A percentile compares a stretch with the other conserved stretches of the same genome.
phyloP scores from a whole-genome alignment of 2,329 filamentous ascomycete species.

The Pseudogymnoascus sp. region DNA sequence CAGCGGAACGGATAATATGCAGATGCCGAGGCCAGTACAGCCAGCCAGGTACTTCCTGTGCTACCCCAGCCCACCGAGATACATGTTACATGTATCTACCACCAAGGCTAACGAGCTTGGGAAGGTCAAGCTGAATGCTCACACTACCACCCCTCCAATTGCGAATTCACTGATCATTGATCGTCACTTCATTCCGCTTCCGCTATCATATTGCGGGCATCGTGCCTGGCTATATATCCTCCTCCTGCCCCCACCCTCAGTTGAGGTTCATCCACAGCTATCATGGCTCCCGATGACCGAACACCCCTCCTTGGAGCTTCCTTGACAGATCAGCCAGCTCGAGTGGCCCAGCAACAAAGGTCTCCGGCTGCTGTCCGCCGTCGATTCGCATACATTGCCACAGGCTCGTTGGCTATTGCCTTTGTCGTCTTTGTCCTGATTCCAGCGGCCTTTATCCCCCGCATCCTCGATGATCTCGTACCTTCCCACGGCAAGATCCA shows the following conservation, averaged over 20 bases:
- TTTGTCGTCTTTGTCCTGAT: slow-evolving; percentile 35
- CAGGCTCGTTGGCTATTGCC: slow-evolving; percentile 44
- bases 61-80: not conserved
- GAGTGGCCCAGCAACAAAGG: slow-evolving; percentile 35
- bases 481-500: slow-evolving; percentile 29
- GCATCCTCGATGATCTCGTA: slow-evolving; percentile 24
- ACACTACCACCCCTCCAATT: not conserved
- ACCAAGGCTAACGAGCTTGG: slow-evolving; percentile 4
- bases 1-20: not conserved
- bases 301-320: slow-evolving; percentile 62
- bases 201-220: not conserved
- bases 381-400: slow-evolving; percentile 56
- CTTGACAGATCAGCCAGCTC: slow-evolving; percentile 41
- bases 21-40: not conserved
- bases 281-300: slow-evolving; percentile 35
- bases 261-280: slow-evolving; percentile 5
- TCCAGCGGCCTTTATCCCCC: slow-evolving; percentile 36
- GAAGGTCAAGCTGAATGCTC: not conserved
- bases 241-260: not conserved
- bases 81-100: not conserved
- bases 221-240: not conserved
- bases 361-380: slow-evolving; percentile 54
- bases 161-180: slow-evolving; percentile 4
- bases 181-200: not conserved
- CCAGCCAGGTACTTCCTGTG: not conserved